Conservation (phyloP, 1,284 basidiomycete species). For the Ustilago hordei region DNA sequence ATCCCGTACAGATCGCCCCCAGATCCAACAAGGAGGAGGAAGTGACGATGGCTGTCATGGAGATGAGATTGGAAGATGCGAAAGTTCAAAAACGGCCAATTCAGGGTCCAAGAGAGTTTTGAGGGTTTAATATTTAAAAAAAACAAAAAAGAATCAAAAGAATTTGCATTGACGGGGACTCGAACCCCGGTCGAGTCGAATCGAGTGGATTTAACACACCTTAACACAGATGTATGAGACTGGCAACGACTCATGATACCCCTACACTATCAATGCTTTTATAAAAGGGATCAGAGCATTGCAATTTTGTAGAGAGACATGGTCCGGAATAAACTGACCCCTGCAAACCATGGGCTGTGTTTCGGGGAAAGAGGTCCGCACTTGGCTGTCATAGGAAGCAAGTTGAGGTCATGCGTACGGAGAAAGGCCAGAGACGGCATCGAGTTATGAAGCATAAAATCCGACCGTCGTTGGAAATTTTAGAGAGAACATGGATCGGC, state of each 20-base stretch:
- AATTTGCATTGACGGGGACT: slow-evolving; percentile 57
- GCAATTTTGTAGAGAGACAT: background rate
- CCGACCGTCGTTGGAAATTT: background rate
- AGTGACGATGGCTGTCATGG: background rate
- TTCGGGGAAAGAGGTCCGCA: background rate
- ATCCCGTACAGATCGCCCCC: background rate
- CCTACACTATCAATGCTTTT: slow-evolving; percentile 50
- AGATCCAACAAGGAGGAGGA: background rate
- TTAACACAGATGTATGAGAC: slow-evolving; percentile 22
- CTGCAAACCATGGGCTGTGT: slow-evolving; percentile 2
- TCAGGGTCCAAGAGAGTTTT: slow-evolving; percentile 12
- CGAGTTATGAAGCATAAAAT: background rate
- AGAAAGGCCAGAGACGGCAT: background rate
- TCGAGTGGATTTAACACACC: slow-evolving; percentile 30
- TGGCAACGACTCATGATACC: slow-evolving; percentile 55
- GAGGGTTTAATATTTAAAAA: background rate
- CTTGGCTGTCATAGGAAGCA: background rate
- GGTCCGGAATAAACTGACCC: background rate
- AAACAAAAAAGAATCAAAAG: slow-evolving; percentile 11
- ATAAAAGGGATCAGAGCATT: background rate
- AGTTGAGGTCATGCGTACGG: background rate
- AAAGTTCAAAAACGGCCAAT: background rate
- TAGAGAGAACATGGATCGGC: background rate
- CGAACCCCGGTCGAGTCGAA: slow-evolving; percentile 61
- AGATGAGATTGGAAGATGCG: background rate